Base-by-base conservation (phyloP, 495 filamentous ascomycete species). In the Astrothelium macrocarpum region DNA sequence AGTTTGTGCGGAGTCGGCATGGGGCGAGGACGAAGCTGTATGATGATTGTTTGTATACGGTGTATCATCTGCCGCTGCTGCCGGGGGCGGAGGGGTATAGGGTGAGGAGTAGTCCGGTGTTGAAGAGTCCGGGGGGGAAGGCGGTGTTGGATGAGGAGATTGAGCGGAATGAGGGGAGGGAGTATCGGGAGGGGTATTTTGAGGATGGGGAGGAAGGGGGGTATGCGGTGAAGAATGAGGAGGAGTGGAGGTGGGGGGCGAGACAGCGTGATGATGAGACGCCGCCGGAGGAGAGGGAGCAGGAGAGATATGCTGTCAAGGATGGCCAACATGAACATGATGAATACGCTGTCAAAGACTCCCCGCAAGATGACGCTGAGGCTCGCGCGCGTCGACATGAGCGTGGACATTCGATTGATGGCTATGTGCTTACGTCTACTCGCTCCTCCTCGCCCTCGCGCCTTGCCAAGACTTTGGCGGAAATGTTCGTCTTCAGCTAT, bases 401-500 rank as follows among this genome's bases (percentile, higher is more conserved):
- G 2, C 59, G 36, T 23, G 59, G 14, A n/a, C 31, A 3, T 1
- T 10, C 14, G 7, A 5, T 16, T 26, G 62, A 66, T 16, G 64
- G 65, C 16, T 3, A 61, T 9, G 45, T 25, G 14, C 49, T 56
- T 23, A 46, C 59, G 32, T 63, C 34, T 7, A 66, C 18, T 4
- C 49, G 49, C 49, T 56, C 28, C 59, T 46, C 20, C 49, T 64
- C 43, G 62, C 26, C 43, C 60, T 53, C 45, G 56, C 60, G 9
- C 64, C 64, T 20, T 67, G 53, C 82, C 1, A 81, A 86, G 61
- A 77, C 80, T 32, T 93, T 96, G 68, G 95, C 88, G 28, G 94
- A 99, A 75, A 91, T 99, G 89, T 97, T 96, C 72, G 88, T 97
- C 62, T 97, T 96, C 75, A 92, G 87, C 26, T 99, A 99, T 73